Evolutionary conservation across 2,329 filamentous ascomycete species (phyloP).

Genomic region (Colletotrichum sp.): DNA sequence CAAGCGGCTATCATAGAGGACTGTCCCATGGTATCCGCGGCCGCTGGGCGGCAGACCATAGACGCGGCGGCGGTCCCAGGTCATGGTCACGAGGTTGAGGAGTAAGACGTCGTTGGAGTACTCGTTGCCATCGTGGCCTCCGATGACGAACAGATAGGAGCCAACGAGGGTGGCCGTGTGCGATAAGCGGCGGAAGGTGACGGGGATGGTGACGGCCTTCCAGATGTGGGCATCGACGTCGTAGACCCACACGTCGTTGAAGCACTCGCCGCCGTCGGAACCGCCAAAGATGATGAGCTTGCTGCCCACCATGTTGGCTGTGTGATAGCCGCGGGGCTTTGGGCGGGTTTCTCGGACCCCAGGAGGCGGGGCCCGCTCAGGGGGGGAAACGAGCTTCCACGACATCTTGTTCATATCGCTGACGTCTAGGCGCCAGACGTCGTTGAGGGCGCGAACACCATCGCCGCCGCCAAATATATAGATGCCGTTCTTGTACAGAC

Average conservation of each 20-base stretch:
- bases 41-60: slow-evolving; percentile 69
- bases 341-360: slow-evolving; percentile 49
- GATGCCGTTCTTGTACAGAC: slow-evolving; percentile 72
- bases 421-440: slow-evolving; percentile 76
- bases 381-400: slow-evolving; percentile 67
- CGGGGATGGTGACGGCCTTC: slow-evolving; percentile 63
- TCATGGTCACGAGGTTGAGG: slow-evolving; percentile 75
- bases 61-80: slow-evolving; percentile 71
- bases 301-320: slow-evolving; percentile 74
- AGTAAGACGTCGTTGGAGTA: slow-evolving; percentile 73
- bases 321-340: slow-evolving; percentile 73
- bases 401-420: slow-evolving; percentile 70
- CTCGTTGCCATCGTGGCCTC: slow-evolving; percentile 73
- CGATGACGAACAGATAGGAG: slow-evolving; percentile 73
- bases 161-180: slow-evolving; percentile 74
- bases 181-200: slow-evolving; percentile 68
- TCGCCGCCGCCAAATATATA: slow-evolving; percentile 77
- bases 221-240: slow-evolving; percentile 68
- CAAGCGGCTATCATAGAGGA: slow-evolving; percentile 69
- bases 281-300: slow-evolving; percentile 77
- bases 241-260: slow-evolving; percentile 77
- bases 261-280: slow-evolving; percentile 74
- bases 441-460: slow-evolving; percentile 72
- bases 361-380: slow-evolving; percentile 35
- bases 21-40: slow-evolving; percentile 70